phyloP scores from a whole-genome alignment of 2,329 filamentous ascomycete species.

The Fusarium circinatum region DNA sequence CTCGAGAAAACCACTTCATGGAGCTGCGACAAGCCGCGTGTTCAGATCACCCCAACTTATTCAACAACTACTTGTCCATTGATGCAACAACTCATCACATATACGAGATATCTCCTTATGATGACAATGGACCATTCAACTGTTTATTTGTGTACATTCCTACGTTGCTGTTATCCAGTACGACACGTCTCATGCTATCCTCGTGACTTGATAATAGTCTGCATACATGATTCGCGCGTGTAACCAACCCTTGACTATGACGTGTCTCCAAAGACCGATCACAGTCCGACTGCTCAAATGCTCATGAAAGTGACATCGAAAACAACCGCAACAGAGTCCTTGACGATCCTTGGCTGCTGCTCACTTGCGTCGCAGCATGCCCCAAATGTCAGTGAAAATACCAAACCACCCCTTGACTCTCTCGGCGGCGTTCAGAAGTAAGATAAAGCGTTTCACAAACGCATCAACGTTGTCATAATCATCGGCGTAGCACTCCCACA shows the following conservation, averaged over 20 bases:
- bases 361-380: slow-evolving; percentile 39
- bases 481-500: slow-evolving; percentile 71
- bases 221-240: not conserved
- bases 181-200: not conserved
- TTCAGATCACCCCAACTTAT: not conserved
- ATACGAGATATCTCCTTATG: not conserved
- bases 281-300: too few relatives aligned
- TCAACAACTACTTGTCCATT: not conserved
- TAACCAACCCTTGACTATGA: not conserved
- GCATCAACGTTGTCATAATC: slow-evolving; percentile 67
- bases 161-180: not conserved
- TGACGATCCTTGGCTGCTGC: not conserved
- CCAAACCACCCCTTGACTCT: slow-evolving; percentile 64
- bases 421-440: slow-evolving; percentile 63
- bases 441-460: slow-evolving; percentile 64
- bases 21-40: not conserved
- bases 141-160: not conserved
- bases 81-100: not conserved
- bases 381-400: slow-evolving; percentile 49
- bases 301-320: not conserved
- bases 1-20: not conserved
- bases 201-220: not conserved
- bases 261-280: not conserved
- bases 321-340: not conserved
- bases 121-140: not conserved